Conservation (phyloP, 257 asterid genomes). For the Solanum tarijense region DNA sequence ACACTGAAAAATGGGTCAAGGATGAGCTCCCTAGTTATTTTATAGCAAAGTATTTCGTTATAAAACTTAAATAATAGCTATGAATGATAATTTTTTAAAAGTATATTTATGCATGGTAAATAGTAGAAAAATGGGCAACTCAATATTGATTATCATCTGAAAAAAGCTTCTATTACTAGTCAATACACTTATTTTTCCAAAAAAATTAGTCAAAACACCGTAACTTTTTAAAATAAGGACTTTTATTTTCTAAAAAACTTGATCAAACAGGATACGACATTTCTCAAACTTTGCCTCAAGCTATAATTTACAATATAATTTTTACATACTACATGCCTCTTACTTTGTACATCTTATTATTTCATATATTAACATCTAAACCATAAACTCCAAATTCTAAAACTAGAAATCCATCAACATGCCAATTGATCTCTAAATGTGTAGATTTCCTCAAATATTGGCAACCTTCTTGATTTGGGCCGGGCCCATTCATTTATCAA, state of each 20-base stretch:
- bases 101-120: no score
- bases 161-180: neutral
- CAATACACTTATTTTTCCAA: neutral
- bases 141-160: no score
- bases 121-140: no score
- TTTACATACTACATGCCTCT: neutral
- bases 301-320: neutral
- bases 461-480: constrained; percentile 63
- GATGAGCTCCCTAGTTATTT: no score
- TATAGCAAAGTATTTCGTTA: no score
- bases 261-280: neutral
- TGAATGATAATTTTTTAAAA: no score
- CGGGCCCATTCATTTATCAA: constrained; percentile 44
- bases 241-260: neutral
- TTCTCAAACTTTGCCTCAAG: neutral
- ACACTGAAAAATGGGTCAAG: no score
- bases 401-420: constrained; percentile 17
- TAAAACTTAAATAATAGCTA: no score
- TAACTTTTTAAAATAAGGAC: neutral
- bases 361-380: neutral
- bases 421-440: constrained; percentile 71
- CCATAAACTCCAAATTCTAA: neutral
- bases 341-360: neutral
- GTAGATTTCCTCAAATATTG: constrained; percentile 78
- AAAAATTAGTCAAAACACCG: neutral